Evolutionary conservation across 2,329 filamentous ascomycete species (phyloP), one percentile per base, ranked within the genome.

Genomic region (Fusarium transvaalense): DNA sequence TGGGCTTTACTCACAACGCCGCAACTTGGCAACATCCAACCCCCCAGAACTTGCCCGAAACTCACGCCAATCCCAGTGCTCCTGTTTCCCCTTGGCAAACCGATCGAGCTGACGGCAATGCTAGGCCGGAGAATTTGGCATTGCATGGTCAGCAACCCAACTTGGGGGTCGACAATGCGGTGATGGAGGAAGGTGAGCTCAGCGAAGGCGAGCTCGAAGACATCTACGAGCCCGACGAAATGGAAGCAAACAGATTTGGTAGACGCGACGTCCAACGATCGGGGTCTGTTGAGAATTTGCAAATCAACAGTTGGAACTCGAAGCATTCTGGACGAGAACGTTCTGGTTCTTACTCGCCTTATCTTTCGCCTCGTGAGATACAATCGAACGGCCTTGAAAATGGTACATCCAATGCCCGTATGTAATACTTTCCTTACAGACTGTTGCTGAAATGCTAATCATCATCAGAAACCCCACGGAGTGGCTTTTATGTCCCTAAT

Each of bases 171-270:
- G 64, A 66, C 31, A 67, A 69, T 9, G 72, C 74, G 37, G 70
- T 56, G 4, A 69, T 74, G 46, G 92, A 96, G 74, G 92, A 97
- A 73, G 92, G 91, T 17, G 93, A 97, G 76, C 77, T 96, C 31
- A 92, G 88, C 66, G 92, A 95, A 71, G 86, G 84, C 19, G 89
- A 91, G 71, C 83, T 85, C 48, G 85, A 88, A 50, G 85, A 88
- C 70, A 72, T 85, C 4, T 88, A 88, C 64, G 84, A 87, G 48
- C 82, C 84, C 12, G 60, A 54, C 15, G 66, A 69, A 17, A 50
- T 56, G 19, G 67, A 62, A 12, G 56, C 64, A 7, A 35, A 31
- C 10, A 53, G 47, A 25, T 31, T 29, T 42, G 43, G 29, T 27
- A 43, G 29, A 12, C 19, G 34, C 19, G 34, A 10, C 23, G 13